These are phyloP conservation scores for Sporothrix globosa DNA, from an alignment of 2,329 filamentous ascomycete genomes.

Conservation along the genomic window DNA sequence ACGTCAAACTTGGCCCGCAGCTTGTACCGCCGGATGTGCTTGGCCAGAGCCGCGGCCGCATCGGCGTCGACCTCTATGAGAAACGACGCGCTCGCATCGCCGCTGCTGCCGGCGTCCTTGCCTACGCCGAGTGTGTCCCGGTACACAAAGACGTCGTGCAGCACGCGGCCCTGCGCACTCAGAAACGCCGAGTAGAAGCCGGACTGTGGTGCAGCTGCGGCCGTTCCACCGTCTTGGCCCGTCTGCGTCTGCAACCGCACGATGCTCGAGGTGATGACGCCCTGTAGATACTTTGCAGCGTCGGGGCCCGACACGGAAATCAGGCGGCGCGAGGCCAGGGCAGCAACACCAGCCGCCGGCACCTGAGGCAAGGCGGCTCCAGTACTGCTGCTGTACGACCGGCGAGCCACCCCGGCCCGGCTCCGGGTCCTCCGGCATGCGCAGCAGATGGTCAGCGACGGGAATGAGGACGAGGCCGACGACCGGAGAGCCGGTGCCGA, in stretches of 20 bases:
- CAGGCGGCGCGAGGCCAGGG: constrained; percentile 73
- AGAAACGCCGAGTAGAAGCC: constrained; percentile 84
- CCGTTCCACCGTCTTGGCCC: constrained; percentile 41
- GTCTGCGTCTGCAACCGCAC: constrained; percentile 41
- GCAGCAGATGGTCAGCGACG: constrained; percentile 16
- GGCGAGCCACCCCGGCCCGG: not conserved
- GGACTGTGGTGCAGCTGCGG: constrained; percentile 38
- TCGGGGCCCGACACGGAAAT: constrained; percentile 80
- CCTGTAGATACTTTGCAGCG: constrained; percentile 82
- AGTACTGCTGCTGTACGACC: constrained; percentile 34
- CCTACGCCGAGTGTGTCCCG: constrained; percentile 51
- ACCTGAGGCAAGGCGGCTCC: constrained; percentile 41
- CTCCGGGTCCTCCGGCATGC: constrained; percentile 13
- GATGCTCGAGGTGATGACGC: constrained; percentile 78
- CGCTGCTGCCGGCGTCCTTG: not conserved
- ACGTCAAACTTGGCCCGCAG: constrained; percentile 77
- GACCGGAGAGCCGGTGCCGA: constrained; percentile 27
- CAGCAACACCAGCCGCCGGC: constrained; percentile 53
- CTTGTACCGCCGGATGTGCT: constrained; percentile 83
- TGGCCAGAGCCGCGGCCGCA: constrained; percentile 64
- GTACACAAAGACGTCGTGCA: constrained; percentile 92
- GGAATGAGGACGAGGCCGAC: not conserved
- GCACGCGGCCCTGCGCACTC: constrained; percentile 78
- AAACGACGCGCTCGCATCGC: constrained; percentile 54
- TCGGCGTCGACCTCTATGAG: constrained; percentile 80